These are phyloP conservation scores for Zygoascus sp. DNA, from an alignment of 1,139 yeast genomes.

Conservation along the genomic window DNA sequence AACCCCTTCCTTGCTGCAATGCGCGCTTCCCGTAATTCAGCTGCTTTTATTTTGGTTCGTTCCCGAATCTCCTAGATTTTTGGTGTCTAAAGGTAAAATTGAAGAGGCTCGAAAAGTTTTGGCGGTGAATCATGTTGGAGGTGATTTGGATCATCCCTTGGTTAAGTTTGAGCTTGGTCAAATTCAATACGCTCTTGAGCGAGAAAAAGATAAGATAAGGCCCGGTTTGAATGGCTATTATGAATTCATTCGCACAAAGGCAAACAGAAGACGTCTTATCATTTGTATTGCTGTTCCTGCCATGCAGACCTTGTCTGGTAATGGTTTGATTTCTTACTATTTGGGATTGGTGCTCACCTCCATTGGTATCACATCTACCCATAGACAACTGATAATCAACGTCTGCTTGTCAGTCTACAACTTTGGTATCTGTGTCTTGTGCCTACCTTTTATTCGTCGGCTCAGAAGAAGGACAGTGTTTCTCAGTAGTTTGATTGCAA, in stretches of 20 bases:
- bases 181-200: constrained; percentile 16
- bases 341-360: constrained; percentile 13
- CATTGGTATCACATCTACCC: constrained; percentile 15
- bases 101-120: constrained; percentile 66
- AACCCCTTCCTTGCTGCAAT: constrained; percentile 20
- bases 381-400: constrained; percentile 14
- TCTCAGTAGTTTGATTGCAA: constrained; percentile 20
- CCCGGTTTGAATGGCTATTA: constrained; percentile 29
- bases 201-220: constrained; percentile 22
- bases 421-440: constrained; percentile 15
- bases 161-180: constrained; percentile 22
- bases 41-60: constrained; percentile 27
- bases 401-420: constrained; percentile 18
- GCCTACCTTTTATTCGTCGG: constrained; percentile 15
- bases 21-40: constrained; percentile 38
- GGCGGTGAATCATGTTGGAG: constrained; percentile 23
- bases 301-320: constrained; percentile 14
- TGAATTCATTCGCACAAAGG: constrained; percentile 32
- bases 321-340: constrained; percentile 16
- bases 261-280: constrained; percentile 9
- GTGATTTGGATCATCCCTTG: constrained; percentile 17
- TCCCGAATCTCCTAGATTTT: constrained; percentile 69
- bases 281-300: constrained; percentile 8
- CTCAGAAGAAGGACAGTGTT: constrained; percentile 36
- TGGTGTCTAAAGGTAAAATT: constrained; percentile 62